phyloP scores from a whole-genome alignment of 805 yeast genomes.

The Kuraishia molischiana region DNA sequence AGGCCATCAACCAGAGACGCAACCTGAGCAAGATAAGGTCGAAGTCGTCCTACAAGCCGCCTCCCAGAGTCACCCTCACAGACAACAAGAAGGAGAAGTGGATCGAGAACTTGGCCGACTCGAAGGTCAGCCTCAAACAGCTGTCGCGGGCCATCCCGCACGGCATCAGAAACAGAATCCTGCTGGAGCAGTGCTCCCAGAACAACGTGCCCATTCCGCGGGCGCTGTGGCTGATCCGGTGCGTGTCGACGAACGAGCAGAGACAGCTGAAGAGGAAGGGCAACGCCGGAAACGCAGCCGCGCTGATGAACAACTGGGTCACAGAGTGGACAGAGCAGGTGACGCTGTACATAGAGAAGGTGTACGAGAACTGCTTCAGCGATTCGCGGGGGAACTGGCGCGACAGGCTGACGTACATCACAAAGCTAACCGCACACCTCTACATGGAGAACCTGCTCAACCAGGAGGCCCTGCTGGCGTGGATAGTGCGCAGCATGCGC shows the following conservation, averaged over 20 bases:
- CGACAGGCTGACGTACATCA: conserved; percentile 44
- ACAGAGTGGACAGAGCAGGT: conserved; percentile 90
- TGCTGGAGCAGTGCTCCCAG: conserved; percentile 63
- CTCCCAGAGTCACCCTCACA: conserved; percentile 84
- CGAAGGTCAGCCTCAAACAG: conserved; percentile 52
- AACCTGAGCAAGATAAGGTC: conserved; percentile 33
- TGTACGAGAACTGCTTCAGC: conserved; percentile 30
- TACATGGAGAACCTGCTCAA: conserved; percentile 64
- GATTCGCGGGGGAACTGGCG: conserved; percentile 27
- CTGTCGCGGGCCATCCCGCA: conserved; percentile 82
- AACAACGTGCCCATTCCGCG: conserved; percentile 67
- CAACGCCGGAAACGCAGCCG: conserved; percentile 20
- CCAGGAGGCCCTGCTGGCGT: conserved; percentile 45
- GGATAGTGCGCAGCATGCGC: conserved; percentile 46
- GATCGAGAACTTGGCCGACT: conserved; percentile 72
- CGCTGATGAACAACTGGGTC: conserved; percentile 46
- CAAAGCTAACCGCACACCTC: conserved; percentile 52
- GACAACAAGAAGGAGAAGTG: conserved; percentile 80
- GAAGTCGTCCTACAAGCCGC: conserved; percentile 59
- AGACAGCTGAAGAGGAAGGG: conserved; percentile 44
- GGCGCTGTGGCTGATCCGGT: conserved; percentile 85
- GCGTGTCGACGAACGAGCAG: conserved; percentile 75
- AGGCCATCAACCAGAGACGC: conserved; percentile 37
- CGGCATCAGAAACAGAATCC: conserved; percentile 65
- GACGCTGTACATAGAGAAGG: conserved; percentile 44